Base-by-base conservation (phyloP, 345 rosid genomes). In the Boechera retrofracta region DNA sequence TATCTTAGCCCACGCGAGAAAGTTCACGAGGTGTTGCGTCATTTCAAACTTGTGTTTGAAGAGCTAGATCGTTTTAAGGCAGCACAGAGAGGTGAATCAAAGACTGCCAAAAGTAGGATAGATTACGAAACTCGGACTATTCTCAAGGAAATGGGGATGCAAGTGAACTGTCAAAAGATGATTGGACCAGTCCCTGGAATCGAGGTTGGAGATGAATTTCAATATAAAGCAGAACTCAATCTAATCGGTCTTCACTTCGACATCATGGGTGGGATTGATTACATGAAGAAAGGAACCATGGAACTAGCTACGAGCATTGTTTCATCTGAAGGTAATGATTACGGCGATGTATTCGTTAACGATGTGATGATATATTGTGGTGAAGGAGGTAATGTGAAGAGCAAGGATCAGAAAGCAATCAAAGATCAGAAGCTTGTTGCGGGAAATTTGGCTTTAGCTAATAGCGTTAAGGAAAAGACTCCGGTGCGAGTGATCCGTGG, bases 401-500 rank as follows among this genome's bases (percentile, higher is more conserved):
- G 9, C 29, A 87, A 81, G 69, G 85, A 76, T 58, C 29, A 16
- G 0, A 89, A 72, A 13, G 81, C 78, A 67, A 79, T 91, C 0
- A 85, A 86, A 75, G 97, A 94, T 79, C 97, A 94, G 77, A 90
- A 85, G 80, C 92, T 94, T 64, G 88, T 83, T 56, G 80, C 80
- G 42, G 97, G 97, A 1, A 94, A 92, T 75, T 86, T 94, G 64
- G 93, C 88, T 60, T 74, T 94, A 73, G 86, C 76, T 61, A 92
- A 86, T 77, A 87, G 95, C 72, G 72, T 68, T 28, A 53, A 35
- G 67, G 83, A 53, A 8, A 58, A 82, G 70, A 89, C 74, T 80
- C 88, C 92, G 28, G 97, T 92, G 44, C 85, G 98, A 80, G 97
- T 91, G 73, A 88, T 91, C 35, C 91, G 86, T 58, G 96, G 97